Base-by-base conservation (phyloP, 768 basidiomycete genomes). In the Cubamyces lactineus region DNA sequence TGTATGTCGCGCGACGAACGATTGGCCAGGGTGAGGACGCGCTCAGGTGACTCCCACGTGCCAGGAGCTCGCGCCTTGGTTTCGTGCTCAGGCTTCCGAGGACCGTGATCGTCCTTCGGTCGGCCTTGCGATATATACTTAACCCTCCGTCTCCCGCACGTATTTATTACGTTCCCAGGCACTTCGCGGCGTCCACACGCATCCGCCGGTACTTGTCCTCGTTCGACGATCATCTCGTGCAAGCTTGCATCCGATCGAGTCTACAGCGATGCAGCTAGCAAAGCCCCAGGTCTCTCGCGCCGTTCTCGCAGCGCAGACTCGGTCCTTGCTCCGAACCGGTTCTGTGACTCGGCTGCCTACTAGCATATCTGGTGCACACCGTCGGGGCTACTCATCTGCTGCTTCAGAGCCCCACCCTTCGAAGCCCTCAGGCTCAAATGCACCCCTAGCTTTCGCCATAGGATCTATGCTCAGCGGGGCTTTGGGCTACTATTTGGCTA, bases 391-490 rank as follows among this genome's bases (percentile, higher is more conserved):
- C 42, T 59, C 43, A 9, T 43, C 50, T 11, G 15, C 58, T 15
- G 11, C 43, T 5, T 24, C n/a, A 5, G 58, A 46, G 13, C 28
- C 41, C 24, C 17, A 19, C 23, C 49, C 16, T 5, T 43, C 42
- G 30, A n/a, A 30, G 5, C 5, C 51, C 5, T 46, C 42, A 43
- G 17, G n/a, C 17, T 28, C 21, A 5, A 55, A 23, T 12, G 42
- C 47, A 9, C 19, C 53, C 1, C 47, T 56, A 3, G 47, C 54
- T 6, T 56, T 62, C 49, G 42, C 54, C 3, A 39, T 52, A 30
- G 61, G 55, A 9, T 49, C 61, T 38, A 42, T 53, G 2, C 53
- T 63, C 28, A 58, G 58, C 49, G 63, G 63, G 15, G 48, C 52
- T 15, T 19, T 64, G 9, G 63, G 34, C 26, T 64, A 55, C 38